Conservation (phyloP, 768 basidiomycete species). For the Mycena vulgaris region DNA sequence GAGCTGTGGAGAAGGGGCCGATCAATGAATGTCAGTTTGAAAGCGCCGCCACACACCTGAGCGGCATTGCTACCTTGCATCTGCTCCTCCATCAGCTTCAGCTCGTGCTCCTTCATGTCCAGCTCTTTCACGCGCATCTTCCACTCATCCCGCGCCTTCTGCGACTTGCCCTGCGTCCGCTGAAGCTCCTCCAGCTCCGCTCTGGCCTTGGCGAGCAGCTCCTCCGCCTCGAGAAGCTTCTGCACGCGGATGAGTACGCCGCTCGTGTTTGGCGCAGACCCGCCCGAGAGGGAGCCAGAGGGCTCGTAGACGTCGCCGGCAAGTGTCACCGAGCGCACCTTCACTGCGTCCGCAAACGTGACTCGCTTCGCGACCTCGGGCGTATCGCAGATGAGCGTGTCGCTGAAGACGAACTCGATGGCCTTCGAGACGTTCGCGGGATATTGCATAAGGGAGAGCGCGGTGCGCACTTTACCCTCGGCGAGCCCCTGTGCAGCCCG, state of each 20-base stretch:
- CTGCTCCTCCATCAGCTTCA: slow-evolving; percentile 86
- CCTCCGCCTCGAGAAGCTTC: slow-evolving; percentile 81
- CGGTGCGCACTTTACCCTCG: slow-evolving; percentile 85
- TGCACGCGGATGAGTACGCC: slow-evolving; percentile 88
- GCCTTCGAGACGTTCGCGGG: slow-evolving; percentile 86
- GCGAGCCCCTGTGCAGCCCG: slow-evolving; percentile 79
- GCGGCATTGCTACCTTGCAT: slow-evolving; percentile 92
- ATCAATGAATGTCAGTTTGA: not conserved
- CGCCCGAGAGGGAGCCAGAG: slow-evolving; percentile 93
- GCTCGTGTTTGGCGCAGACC: slow-evolving; percentile 83
- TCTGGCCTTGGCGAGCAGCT: slow-evolving; percentile 66
- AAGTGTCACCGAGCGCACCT: slow-evolving; percentile 90
- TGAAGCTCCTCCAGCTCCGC: slow-evolving; percentile 66
- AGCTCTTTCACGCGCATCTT: slow-evolving; percentile 72
- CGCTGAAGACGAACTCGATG: slow-evolving; percentile 94
- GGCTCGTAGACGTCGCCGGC: slow-evolving; percentile 98
- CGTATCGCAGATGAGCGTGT: slow-evolving; percentile 93
- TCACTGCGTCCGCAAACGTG: slow-evolving; percentile 81
- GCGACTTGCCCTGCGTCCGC: slow-evolving; percentile 66
- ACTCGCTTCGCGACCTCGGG: slow-evolving; percentile 89
- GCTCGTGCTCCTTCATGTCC: slow-evolving; percentile 92
- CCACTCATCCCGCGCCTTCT: slow-evolving; percentile 74
- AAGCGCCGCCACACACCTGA: slow-evolving; percentile 67
- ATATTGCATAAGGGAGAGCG: slow-evolving; percentile 92
- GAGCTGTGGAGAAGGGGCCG: slow-evolving; percentile 63